Evolutionary conservation across 331 rosid genomes (phyloP).

Genomic region (Quercus tomentella): DNA sequence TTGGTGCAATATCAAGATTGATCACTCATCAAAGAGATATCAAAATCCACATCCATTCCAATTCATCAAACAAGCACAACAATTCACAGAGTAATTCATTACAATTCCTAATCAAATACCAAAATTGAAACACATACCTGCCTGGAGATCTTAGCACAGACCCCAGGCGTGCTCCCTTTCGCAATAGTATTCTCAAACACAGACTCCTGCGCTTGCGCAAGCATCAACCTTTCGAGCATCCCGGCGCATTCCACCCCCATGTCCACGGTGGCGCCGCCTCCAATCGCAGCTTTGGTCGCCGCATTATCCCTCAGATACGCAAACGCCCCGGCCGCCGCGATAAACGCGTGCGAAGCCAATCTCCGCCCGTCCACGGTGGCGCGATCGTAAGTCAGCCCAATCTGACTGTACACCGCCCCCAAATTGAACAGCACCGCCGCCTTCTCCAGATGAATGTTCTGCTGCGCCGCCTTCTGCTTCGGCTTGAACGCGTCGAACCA

Average conservation of each 20-base stretch:
- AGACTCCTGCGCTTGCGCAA: conserved; percentile 98
- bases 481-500: conserved; percentile 94
- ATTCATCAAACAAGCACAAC: too few species aligned
- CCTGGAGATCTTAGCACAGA: conserved; percentile 93
- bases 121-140: conserved; percentile 50
- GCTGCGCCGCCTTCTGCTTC: conserved; percentile 85
- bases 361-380: conserved; percentile 75
- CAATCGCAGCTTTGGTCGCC: conserved; percentile 75
- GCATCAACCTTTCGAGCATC: conserved; percentile 94
- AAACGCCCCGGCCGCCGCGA: conserved; percentile 84
- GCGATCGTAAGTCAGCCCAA: conserved; percentile 76
- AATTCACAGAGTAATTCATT: too few species aligned
- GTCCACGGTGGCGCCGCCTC: conserved; percentile 71
- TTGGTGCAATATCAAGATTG: not conserved
- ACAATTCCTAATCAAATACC: too few species aligned
- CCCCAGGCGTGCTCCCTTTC: conserved; percentile 92
- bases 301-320: conserved; percentile 71
- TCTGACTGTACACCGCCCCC: conserved; percentile 91
- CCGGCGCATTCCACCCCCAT: conserved; percentile 80
- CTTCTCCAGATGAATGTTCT: conserved; percentile 91
- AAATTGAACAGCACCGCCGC: conserved; percentile 83
- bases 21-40: not conserved
- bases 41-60: too few species aligned
- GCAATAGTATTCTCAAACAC: conserved; percentile 93
- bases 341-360: conserved; percentile 80